Base-by-base conservation (phyloP, 805 yeast species). In the Sungouiella thailandica region DNA sequence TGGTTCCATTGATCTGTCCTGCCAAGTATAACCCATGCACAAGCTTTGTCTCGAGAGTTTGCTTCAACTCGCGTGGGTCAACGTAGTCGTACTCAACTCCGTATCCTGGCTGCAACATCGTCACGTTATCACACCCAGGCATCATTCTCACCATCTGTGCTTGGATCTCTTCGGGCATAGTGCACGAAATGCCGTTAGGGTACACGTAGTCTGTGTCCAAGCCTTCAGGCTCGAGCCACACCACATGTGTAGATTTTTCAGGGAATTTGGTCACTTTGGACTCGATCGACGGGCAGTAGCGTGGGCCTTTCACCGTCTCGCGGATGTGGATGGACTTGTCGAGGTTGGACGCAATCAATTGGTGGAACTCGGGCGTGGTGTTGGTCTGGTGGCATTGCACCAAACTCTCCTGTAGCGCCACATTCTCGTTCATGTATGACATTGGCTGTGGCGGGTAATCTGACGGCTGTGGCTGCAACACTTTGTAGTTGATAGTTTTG, bases 81-180 rank as follows among this genome's bases (percentile, higher is more conserved):
- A 93, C 81, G 55, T 86, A 93, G 52, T 93, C 98, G 54, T 93
- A 93, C 58, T 93, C 98, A 2, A 93, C 98, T n/a, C 99, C 99
- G 54, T 93, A 93, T 0, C 97, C 99, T 0, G 97, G 96, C 53
- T 89, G 96, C 9, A 82, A 54, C 84, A 93, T 86, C n/a, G 62
- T 66, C 0, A 83, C 96, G 44, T 84, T 78, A 48, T 86, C 95
- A 31, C 95, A 72, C 0, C 99, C 99, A 4, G 87, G 83, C 40
- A 93, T 84, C 65, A 86, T 63, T 38, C 70, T 66, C 35, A 93
- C 72, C 70, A 89, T 72, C 43, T 74, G 67, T 15, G 70, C 71
- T 58, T 93, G 99, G 19, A 89, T 80, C 16, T 90, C 97, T 23
- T 78, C 93, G 0, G 98, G 98, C 95, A 93, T 83, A 0, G 98